Evolutionary conservation across 495 filamentous ascomycete genomes (phyloP).

Genomic region (Penicillium pulvis): DNA sequence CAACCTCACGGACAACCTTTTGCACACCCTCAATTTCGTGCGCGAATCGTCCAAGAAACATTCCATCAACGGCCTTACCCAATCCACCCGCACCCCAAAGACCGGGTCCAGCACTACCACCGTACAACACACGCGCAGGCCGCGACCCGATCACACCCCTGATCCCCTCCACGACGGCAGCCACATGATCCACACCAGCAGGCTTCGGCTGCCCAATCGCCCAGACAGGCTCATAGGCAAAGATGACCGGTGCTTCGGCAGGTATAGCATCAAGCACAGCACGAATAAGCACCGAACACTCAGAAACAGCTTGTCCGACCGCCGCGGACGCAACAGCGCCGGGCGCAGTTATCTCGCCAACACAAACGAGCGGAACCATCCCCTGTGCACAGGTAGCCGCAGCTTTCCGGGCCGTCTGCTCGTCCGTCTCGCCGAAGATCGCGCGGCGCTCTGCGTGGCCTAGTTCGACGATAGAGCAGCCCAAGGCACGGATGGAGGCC

Average conservation of each 20-base stretch:
- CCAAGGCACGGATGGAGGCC: slow-evolving; percentile 60
- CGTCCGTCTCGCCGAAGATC: slow-evolving; percentile 73
- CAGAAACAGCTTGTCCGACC: slow-evolving; percentile 59
- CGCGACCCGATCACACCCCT: slow-evolving; percentile 46
- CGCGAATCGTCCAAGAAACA: slow-evolving; percentile 81
- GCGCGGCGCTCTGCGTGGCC: slow-evolving; percentile 76
- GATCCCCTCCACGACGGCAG: slow-evolving; percentile 65
- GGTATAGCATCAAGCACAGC: slow-evolving; percentile 61
- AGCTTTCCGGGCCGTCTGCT: slow-evolving; percentile 63
- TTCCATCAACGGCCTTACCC: slow-evolving; percentile 70
- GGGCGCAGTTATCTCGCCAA: slow-evolving; percentile 63
- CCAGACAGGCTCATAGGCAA: slow-evolving; percentile 91
- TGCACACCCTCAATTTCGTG: slow-evolving; percentile 70
- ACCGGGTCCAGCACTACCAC: slow-evolving; percentile 78
- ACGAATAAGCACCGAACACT: slow-evolving; percentile 65
- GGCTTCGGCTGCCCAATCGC: slow-evolving; percentile 76
- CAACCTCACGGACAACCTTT: slow-evolving; percentile 70
- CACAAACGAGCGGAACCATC: slow-evolving; percentile 77
- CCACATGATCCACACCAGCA: slow-evolving; percentile 72
- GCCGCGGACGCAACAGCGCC: slow-evolving; percentile 52
- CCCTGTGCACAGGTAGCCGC: slow-evolving; percentile 64
- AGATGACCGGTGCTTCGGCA: slow-evolving; percentile 64
- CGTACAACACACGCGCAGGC: slow-evolving; percentile 69
- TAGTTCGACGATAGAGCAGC: slow-evolving; percentile 70
- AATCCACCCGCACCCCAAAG: slow-evolving; percentile 62